Evolutionary conservation across 2,329 filamentous ascomycete species (phyloP).

Genomic region (Sporothrix globosa): DNA sequence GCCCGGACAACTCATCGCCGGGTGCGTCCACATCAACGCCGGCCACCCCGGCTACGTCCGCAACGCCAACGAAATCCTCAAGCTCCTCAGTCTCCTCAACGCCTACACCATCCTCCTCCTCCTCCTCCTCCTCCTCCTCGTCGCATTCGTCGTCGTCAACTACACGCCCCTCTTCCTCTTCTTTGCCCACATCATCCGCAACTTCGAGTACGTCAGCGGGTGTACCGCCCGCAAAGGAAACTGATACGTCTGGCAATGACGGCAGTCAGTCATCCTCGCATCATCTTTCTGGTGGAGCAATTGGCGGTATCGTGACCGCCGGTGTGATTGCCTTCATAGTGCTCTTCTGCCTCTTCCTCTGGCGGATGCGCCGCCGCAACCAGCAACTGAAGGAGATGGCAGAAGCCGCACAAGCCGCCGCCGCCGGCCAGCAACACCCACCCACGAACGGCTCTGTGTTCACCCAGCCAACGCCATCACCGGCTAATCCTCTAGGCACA

Average conservation of each 20-base stretch:
- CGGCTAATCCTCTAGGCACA: background rate
- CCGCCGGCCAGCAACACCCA: background rate
- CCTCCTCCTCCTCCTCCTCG: constrained; percentile 32
- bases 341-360: constrained; percentile 37
- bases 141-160: background rate
- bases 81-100: background rate
- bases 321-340: constrained; percentile 40
- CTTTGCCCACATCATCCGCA: background rate
- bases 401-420: background rate
- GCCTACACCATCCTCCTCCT: constrained; percentile 31
- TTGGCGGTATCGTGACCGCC: constrained; percentile 44
- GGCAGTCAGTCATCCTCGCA: constrained; percentile 18
- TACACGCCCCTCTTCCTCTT: background rate
- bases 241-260: background rate
- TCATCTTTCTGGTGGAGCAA: constrained; percentile 41
- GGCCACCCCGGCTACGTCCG: background rate
- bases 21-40: background rate
- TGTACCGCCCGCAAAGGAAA: constrained; percentile 13
- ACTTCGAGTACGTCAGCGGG: constrained; percentile 11
- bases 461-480: background rate
- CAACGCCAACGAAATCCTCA: too few relatives aligned
- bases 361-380: constrained; percentile 9
- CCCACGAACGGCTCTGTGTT: background rate
- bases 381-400: constrained; percentile 5
- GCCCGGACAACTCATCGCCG: constrained; percentile 38